Conservation (phyloP, 306 rosid species). For the Vicia sativa region DNA sequence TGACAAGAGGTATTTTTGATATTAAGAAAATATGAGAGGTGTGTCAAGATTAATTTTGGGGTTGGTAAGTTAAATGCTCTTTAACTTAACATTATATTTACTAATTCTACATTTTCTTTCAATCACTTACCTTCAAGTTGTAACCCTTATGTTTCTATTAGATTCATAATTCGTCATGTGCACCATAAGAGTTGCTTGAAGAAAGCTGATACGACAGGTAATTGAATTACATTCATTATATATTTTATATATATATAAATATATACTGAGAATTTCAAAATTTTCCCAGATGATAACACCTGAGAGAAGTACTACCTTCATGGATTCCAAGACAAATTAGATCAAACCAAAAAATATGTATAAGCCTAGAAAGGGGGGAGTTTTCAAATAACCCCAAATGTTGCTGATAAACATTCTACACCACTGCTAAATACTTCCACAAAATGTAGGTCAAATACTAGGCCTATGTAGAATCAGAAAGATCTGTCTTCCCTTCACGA, state of each 20-base stretch:
- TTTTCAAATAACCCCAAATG: conserved; percentile 22
- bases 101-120: neutral
- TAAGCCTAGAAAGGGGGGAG: conserved; percentile 17
- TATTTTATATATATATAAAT: neutral
- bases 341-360: conserved; percentile 22
- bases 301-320: neutral
- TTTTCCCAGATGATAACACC: conserved; percentile 10
- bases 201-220: neutral
- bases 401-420: conserved; percentile 20
- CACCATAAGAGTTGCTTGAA: conserved; percentile 1
- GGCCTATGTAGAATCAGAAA: conserved; percentile 26
- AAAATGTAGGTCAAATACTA: conserved; percentile 10
- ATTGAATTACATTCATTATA: neutral
- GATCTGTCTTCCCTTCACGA: conserved; percentile 26
- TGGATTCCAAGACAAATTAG: conserved; percentile 15
- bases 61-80: too few relatives aligned
- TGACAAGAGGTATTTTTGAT: too few relatives aligned
- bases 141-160: neutral
- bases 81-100: neutral
- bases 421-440: conserved; percentile 6
- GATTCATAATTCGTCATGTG: neutral
- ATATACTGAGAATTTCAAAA: conserved; percentile 31
- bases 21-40: too few relatives aligned
- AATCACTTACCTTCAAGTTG: neutral
- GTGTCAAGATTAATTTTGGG: too few relatives aligned